Evolutionary conservation across 2,329 filamentous ascomycete genomes (phyloP).

Genomic region (Plenodomus tracheiphilus): DNA sequence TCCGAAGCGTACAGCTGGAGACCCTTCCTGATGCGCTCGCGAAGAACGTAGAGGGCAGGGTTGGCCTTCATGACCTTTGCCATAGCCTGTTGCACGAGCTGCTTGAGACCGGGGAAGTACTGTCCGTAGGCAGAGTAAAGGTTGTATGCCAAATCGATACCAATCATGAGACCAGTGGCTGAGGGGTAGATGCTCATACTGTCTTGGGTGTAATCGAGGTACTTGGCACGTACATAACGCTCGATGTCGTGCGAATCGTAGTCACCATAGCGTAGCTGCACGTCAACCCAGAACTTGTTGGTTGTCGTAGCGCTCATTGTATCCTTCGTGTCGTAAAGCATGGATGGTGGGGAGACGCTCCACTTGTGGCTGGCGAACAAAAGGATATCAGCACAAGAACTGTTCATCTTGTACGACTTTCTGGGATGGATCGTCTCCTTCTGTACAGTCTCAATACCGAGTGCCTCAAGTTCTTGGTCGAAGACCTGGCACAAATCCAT

Average conservation of each 20-base stretch:
- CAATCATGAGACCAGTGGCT: slow-evolving; percentile 95
- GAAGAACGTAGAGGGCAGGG: slow-evolving; percentile 90
- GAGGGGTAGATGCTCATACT: slow-evolving; percentile 99
- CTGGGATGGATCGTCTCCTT: slow-evolving; percentile 98
- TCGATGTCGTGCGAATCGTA: slow-evolving; percentile 99
- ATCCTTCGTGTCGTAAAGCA: slow-evolving; percentile 95
- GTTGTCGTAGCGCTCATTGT: slow-evolving; percentile 90
- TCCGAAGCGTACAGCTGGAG: slow-evolving; percentile 97
- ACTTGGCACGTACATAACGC: slow-evolving; percentile 95
- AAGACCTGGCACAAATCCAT: slow-evolving; percentile 99
- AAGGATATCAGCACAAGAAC: slow-evolving; percentile 94
- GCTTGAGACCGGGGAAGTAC: slow-evolving; percentile 97
- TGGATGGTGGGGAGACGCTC: slow-evolving; percentile 92
- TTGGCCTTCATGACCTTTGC: slow-evolving; percentile 99
- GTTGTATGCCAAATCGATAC: slow-evolving; percentile 96
- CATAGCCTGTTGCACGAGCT: slow-evolving; percentile 96
- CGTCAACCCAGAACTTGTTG: slow-evolving; percentile 99
- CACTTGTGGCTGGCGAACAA: slow-evolving; percentile 98
- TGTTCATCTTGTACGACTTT: slow-evolving; percentile 99
- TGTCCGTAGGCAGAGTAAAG: slow-evolving; percentile 97
- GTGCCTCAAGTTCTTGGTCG: slow-evolving; percentile 91
- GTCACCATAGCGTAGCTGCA: slow-evolving; percentile 94
- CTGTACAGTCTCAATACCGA: slow-evolving; percentile 96
- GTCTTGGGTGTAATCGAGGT: slow-evolving; percentile 97
- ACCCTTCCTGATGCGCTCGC: slow-evolving; percentile 97